phyloP scores from a whole-genome alignment of 108 stramenopile species.

The Cyclotella sp. region DNA sequence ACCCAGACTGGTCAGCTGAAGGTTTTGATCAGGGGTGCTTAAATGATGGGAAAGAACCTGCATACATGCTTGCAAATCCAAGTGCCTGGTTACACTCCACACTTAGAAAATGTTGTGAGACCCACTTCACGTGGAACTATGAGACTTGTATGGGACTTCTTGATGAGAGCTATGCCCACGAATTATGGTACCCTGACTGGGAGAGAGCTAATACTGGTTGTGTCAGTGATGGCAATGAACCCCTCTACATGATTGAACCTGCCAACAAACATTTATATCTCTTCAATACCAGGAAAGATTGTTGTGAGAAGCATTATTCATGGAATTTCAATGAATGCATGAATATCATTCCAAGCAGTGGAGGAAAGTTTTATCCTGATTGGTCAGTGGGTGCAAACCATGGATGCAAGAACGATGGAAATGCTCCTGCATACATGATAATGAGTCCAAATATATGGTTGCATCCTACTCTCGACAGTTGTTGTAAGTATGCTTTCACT shows the following conservation, averaged over 20 bases:
- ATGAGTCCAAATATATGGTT: slow-evolving; percentile 6
- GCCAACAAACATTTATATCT: background rate
- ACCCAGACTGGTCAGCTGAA: background rate
- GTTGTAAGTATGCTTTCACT: no score
- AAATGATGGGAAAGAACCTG: background rate
- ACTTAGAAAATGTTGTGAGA: background rate
- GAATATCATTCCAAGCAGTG: background rate
- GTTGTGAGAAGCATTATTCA: slow-evolving; percentile 9
- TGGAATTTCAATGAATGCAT: slow-evolving; percentile 16
- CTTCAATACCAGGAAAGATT: background rate
- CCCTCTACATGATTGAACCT: slow-evolving; percentile 15
- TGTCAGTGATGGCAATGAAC: background rate
- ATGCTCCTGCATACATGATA: slow-evolving; percentile 4
- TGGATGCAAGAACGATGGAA: slow-evolving; percentile 12
- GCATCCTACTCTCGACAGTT: background rate
- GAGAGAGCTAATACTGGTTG: slow-evolving; percentile 5
- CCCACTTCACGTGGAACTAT: background rate
- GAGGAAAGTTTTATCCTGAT: slow-evolving; percentile 5
- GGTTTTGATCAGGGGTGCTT: background rate
- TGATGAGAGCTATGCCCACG: background rate
- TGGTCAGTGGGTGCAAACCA: slow-evolving; percentile 7
- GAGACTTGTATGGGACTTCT: background rate
- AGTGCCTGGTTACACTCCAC: background rate
- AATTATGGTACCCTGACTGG: slow-evolving; percentile 17
- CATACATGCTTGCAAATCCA: slow-evolving; percentile 2